Evolutionary conservation across 164 flowering plant species (phyloP).

Genomic region (Kalanchoe fedtschenkoi): DNA sequence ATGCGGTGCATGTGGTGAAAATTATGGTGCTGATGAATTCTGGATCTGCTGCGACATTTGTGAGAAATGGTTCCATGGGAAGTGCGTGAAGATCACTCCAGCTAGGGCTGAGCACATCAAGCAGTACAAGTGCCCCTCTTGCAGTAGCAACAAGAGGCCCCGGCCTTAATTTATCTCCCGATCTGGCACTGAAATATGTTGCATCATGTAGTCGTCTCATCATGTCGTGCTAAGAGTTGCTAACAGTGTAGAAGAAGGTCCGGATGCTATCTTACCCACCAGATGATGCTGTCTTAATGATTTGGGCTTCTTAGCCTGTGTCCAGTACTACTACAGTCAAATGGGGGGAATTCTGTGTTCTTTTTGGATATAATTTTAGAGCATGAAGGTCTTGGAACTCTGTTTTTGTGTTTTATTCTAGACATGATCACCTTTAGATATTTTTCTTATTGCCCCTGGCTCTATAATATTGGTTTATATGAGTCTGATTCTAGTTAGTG

Average conservation of each 20-base stretch:
- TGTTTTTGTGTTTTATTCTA: too few relatives aligned
- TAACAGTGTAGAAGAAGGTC: not conserved
- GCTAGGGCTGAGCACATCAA: constrained; percentile 7
- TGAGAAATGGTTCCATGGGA: constrained; percentile 25
- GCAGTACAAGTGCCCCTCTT: constrained; percentile 5
- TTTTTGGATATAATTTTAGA: too few relatives aligned
- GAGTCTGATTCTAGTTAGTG: too few relatives aligned
- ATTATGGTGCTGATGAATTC: constrained; percentile 3
- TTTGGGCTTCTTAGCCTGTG: too few relatives aligned
- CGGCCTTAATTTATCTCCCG: constrained; percentile 2
- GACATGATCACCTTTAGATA: too few relatives aligned
- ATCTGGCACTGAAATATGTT: not conserved
- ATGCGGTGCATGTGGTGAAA: constrained; percentile 5
- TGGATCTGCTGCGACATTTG: constrained; percentile 6
- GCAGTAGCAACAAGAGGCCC: constrained; percentile 8
- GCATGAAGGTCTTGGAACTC: too few relatives aligned
- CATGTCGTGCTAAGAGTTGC: not conserved
- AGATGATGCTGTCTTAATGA: too few relatives aligned
- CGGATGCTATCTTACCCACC: not conserved
- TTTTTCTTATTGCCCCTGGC: too few relatives aligned
- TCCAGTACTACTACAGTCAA: too few relatives aligned
- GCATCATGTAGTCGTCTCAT: not conserved
- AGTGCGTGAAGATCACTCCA: constrained; percentile 8
- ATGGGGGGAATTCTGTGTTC: too few relatives aligned
- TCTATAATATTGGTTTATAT: too few relatives aligned